These are phyloP conservation scores for Pseudoperonospora humuli DNA, from an alignment of 352 stramenopile species.

Conservation along the genomic window DNA sequence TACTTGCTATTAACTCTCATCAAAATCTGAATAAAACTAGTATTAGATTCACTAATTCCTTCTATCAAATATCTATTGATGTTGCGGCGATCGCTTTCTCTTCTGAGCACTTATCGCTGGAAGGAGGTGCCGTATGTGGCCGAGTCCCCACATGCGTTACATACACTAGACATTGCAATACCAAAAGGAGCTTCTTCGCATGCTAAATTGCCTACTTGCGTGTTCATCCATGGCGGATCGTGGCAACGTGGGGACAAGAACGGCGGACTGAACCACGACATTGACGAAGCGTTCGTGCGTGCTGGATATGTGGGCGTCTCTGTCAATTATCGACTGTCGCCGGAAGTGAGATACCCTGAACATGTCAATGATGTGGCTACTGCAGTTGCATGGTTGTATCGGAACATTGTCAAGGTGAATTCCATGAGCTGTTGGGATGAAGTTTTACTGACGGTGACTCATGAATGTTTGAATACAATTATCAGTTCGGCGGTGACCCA, in stretches of 20 bases:
- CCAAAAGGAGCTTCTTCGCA: constrained; percentile 22
- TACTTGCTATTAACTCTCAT: too few relatives aligned
- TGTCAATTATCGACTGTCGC: constrained; percentile 78
- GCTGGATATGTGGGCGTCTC: constrained; percentile 51
- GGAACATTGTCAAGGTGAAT: constrained; percentile 61
- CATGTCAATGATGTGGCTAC: constrained; percentile 57
- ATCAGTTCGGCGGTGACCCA: constrained; percentile 65
- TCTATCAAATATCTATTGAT: constrained; percentile 4
- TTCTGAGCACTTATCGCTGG: constrained; percentile 41
- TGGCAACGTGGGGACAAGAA: constrained; percentile 81
- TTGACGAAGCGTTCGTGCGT: constrained; percentile 51
- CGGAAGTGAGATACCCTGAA: constrained; percentile 61
- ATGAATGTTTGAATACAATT: constrained; percentile 3
- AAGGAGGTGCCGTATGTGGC: constrained; percentile 58
- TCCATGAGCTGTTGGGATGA: neutral
- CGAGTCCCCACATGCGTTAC: constrained; percentile 30
- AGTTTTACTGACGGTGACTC: neutral
- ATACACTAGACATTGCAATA: constrained; percentile 63
- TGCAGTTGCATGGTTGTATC: constrained; percentile 54
- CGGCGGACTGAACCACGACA: constrained; percentile 49
- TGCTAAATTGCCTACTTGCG: constrained; percentile 45
- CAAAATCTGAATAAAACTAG: too few relatives aligned
- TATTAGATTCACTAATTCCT: neutral
- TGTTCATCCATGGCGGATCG: constrained; percentile 80
- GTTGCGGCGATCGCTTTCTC: constrained; percentile 24